phyloP scores from a whole-genome alignment of 441 rosid genomes.

The Erodium texanum region DNA sequence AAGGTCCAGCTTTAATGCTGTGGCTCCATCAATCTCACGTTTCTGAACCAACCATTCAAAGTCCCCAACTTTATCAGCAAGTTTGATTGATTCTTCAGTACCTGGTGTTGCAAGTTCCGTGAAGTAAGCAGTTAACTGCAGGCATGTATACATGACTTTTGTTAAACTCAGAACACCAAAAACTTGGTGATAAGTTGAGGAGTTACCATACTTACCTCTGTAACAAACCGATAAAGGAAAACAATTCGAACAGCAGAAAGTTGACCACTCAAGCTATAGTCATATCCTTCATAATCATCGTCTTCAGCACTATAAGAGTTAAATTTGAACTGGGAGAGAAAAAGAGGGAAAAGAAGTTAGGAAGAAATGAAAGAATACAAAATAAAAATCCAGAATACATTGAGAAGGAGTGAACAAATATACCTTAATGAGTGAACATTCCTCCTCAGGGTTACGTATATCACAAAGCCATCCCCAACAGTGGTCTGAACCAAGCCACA shows the following conservation, averaged over 20 bases:
- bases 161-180: constrained; percentile 13
- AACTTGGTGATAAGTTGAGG: not conserved
- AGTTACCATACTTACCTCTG: constrained; percentile 60
- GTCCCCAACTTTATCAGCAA: constrained; percentile 96
- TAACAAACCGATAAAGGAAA: constrained; percentile 92
- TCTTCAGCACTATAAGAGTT: constrained; percentile 86
- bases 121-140: constrained; percentile 84
- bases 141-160: constrained; percentile 20
- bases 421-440: constrained; percentile 84
- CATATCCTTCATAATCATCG: constrained; percentile 96
- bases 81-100: constrained; percentile 90
- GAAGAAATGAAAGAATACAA: constrained; percentile 8
- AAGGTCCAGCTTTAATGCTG: constrained; percentile 89
- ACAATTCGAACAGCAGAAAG: constrained; percentile 94
- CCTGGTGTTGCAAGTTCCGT: constrained; percentile 97
- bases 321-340: constrained; percentile 71
- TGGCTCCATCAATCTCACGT: constrained; percentile 91
- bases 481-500: constrained; percentile 70
- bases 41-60: constrained; percentile 97
- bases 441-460: constrained; percentile 91
- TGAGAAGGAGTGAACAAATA: not conserved
- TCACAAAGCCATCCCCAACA: constrained; percentile 98
- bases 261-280: constrained; percentile 79
- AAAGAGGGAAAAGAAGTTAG: constrained; percentile 15
- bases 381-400: constrained; percentile 13